Evolutionary conservation across 179 eudicot species (phyloP), one percentile per base, ranked within the genome.

Genomic region (Vitellaria paradoxa): DNA sequence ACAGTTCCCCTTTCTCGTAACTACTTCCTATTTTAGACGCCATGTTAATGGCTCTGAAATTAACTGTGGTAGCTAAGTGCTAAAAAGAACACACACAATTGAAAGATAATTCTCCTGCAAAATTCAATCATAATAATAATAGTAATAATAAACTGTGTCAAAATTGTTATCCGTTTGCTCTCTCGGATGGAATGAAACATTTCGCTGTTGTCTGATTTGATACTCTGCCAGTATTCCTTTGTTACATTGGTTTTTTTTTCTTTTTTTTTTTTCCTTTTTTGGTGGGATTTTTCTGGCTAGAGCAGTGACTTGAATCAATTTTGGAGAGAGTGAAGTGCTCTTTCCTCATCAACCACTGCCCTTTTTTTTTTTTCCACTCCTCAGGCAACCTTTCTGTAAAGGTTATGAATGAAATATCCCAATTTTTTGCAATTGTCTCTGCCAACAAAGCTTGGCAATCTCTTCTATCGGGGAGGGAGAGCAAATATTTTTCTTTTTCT

Each of bases 1-100:
- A 85, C 92, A n/a, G 85, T 94, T 60, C 97, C 97, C 0, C 89
- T 94, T 37, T 93, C 97, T 9, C 87, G 92, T 40, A 94, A 93
- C 78, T 94, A 94, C 84, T 94, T 90, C 88, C 84, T 94, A 23
- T 93, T 93, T 83, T 94, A 85, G 78, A 68, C 74, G 53, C 68
- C 62, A 23, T 23, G 76, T 73, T 78, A 56, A 75, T 73, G 49
- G 64, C 76, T 73, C 53, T 59, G 45, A 69, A 5, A 11, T 52
- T 70, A 17, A 15, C 59, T 12, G 18, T 66, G 11, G 15, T 42
- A 50, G 68, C 45, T 62, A 23, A 11, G n/a, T 61, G 66, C 45
- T 62, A 21, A 74, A 61, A 62, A 45, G 6, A 74, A 42, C 65
- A 57, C 37, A 30, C 53, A 73, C 1, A 40, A 30, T 2, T 30